Percentiles rank a stretch among this genome's conserved stretches.
Evolutionary conservation across 2,329 filamentous ascomycete species (phyloP).

Genomic region (Mariannaea elegans): DNA sequence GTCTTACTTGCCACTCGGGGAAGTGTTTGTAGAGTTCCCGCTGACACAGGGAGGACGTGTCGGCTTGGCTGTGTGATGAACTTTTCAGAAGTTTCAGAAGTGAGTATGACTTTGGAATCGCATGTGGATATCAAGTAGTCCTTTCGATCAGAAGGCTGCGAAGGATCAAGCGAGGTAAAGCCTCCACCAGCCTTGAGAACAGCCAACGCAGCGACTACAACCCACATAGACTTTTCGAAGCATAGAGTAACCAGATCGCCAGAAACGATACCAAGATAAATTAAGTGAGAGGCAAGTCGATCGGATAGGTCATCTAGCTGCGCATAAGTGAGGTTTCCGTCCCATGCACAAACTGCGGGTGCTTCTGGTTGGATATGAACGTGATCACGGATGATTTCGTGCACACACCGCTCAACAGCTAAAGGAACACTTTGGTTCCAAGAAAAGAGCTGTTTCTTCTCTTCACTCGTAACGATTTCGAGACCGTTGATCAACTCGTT

Average conservation of each 20-base stretch:
- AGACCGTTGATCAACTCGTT: neutral
- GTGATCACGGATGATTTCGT: conserved; percentile 5
- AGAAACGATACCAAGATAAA: conserved; percentile 12
- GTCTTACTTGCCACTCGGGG: neutral
- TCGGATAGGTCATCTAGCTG: conserved; percentile 10
- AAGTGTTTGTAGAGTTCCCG: neutral
- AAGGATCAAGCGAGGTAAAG: conserved; percentile 12
- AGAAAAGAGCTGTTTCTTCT: neutral
- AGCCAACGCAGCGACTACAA: conserved; percentile 13
- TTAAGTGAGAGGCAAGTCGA: conserved; percentile 6
- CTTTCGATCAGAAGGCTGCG: neutral
- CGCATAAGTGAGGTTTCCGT: conserved; percentile 11
- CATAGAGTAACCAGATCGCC: conserved; percentile 12
- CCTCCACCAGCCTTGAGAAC: conserved; percentile 20
- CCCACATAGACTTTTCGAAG: conserved; percentile 23
- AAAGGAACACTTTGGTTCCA: neutral
- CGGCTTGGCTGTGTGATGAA: neutral
- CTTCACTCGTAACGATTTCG: neutral
- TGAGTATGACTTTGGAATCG: neutral
- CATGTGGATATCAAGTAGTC: neutral
- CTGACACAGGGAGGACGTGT: neutral
- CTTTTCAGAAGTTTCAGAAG: neutral
- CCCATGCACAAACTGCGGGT: conserved; percentile 10
- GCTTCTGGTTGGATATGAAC: conserved; percentile 6
- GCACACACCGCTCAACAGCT: neutral